Percentiles rank a stretch among this genome's conserved stretches.
Evolutionary conservation across 768 basidiomycete genomes (phyloP).

Genomic region (Filobasidium wieringae): DNA sequence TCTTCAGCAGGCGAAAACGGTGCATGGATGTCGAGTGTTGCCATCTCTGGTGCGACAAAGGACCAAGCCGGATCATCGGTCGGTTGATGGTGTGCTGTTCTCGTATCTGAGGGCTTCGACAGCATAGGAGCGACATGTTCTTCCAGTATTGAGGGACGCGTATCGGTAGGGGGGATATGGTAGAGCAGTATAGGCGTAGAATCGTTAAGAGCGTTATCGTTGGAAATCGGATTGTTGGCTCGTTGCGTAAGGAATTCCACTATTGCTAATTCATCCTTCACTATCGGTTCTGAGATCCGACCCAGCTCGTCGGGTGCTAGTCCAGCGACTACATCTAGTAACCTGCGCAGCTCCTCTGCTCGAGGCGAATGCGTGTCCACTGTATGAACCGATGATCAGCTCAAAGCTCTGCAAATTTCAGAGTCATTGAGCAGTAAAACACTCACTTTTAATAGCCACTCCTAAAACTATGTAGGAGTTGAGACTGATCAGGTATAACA

Average conservation of each 20-base stretch:
- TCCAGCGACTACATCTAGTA: constrained; percentile 37
- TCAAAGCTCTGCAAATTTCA: no score
- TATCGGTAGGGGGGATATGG: background rate
- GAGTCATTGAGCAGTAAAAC: background rate
- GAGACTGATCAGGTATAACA: constrained; percentile 14
- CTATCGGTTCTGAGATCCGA: constrained; percentile 35
- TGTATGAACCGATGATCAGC: constrained; percentile 12
- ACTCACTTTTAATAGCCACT: constrained; percentile 38
- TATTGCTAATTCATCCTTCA: constrained; percentile 40
- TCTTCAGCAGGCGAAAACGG: constrained; percentile 23
- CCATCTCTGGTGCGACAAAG: constrained; percentile 34
- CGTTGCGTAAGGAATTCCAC: constrained; percentile 39
- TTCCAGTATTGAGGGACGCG: constrained; percentile 7
- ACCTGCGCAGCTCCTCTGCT: constrained; percentile 34
- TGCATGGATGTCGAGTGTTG: constrained; percentile 35
- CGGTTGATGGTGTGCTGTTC: background rate
- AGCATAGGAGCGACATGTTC: constrained; percentile 1
- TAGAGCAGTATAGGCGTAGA: constrained; percentile 8
- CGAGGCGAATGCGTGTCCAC: constrained; percentile 37
- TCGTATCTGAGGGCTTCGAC: background rate
- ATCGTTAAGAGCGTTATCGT: constrained; percentile 4
- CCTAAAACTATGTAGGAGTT: constrained; percentile 40
- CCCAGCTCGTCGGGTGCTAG: constrained; percentile 36
- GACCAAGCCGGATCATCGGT: constrained; percentile 27
- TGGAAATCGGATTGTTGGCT: constrained; percentile 16